These are phyloP conservation scores for Pseudopediastrum boryanum DNA, from an alignment of 139 green algal genomes.

Conservation along the genomic window DNA sequence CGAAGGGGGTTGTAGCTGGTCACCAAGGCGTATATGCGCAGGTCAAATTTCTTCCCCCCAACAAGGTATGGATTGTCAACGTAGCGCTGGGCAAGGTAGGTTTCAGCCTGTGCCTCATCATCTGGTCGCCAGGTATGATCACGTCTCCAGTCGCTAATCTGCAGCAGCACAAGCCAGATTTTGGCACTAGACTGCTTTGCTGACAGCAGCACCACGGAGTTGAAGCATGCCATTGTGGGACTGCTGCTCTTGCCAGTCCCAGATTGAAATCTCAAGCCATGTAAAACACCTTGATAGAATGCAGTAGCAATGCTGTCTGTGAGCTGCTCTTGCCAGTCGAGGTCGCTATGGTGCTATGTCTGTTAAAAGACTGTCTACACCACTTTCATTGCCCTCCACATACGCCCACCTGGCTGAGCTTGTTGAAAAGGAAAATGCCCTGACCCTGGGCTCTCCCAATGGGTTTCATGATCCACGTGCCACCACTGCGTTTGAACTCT, in stretches of 20 bases:
- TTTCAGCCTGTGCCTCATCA: slow-evolving; percentile 63
- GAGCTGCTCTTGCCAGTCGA: no score
- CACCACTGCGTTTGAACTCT: slow-evolving; percentile 74
- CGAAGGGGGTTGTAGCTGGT: slow-evolving; percentile 71
- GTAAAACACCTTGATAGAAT: no score
- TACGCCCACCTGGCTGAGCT: slow-evolving; percentile 71
- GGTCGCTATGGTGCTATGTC: background rate
- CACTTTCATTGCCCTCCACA: background rate
- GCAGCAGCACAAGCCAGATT: background rate
- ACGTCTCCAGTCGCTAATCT: slow-evolving; percentile 67
- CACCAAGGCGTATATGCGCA: slow-evolving; percentile 85
- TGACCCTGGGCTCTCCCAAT: slow-evolving; percentile 74
- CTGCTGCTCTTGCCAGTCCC: no score
- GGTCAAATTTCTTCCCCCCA: slow-evolving; percentile 87
- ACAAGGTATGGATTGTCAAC: slow-evolving; percentile 55
- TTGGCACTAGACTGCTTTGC: slow-evolving; percentile 14
- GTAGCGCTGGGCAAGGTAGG: slow-evolving; percentile 75
- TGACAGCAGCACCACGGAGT: slow-evolving; percentile 7
- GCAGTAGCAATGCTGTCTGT: no score
- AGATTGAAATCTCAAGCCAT: no score
- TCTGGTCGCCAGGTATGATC: slow-evolving; percentile 60
- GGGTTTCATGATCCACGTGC: slow-evolving; percentile 92
- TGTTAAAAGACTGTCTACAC: background rate
- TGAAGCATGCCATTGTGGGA: background rate
- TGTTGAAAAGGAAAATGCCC: slow-evolving; percentile 92